A percentile compares a stretch with the other conserved stretches of the same genome.
Conservation (phyloP, 345 rosid species). For the Bruguiera gymnorhiza region DNA sequence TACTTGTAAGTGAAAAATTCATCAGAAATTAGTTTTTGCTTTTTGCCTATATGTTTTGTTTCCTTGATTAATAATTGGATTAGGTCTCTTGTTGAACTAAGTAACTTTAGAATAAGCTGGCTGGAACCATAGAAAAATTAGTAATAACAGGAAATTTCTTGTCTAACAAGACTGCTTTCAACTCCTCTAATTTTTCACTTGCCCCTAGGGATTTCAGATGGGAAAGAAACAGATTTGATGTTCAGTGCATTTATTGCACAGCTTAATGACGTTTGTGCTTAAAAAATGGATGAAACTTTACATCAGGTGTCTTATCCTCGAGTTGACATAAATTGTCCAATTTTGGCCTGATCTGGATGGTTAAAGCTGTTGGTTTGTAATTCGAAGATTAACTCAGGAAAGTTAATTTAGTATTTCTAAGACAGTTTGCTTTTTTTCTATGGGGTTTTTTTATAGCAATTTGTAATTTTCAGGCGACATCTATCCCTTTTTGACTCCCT, state of each 20-base stretch:
- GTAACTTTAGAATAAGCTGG: not conserved
- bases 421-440: not conserved
- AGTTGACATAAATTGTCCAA: not conserved
- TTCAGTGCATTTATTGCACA: not conserved
- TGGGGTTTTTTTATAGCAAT: not conserved
- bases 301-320: not conserved
- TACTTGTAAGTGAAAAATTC: constrained; percentile 52
- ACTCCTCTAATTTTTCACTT: too few species aligned
- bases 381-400: not conserved
- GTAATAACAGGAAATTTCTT: not conserved
- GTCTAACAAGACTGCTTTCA: not conserved
- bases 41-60: not conserved
- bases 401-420: not conserved
- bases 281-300: not conserved
- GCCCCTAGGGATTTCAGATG: not conserved
- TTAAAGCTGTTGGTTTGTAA: not conserved
- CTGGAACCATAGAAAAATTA: not conserved
- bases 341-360: not conserved
- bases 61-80: not conserved
- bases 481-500: not conserved
- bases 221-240: not conserved
- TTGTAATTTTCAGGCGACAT: not conserved
- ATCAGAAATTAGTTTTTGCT: not conserved
- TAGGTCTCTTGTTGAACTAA: not conserved
- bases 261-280: not conserved